A percentile compares a stretch with the other conserved stretches of the same genome.
Evolutionary conservation across 495 filamentous ascomycete genomes (phyloP).

Genomic region (Corynascus novoguineensis): DNA sequence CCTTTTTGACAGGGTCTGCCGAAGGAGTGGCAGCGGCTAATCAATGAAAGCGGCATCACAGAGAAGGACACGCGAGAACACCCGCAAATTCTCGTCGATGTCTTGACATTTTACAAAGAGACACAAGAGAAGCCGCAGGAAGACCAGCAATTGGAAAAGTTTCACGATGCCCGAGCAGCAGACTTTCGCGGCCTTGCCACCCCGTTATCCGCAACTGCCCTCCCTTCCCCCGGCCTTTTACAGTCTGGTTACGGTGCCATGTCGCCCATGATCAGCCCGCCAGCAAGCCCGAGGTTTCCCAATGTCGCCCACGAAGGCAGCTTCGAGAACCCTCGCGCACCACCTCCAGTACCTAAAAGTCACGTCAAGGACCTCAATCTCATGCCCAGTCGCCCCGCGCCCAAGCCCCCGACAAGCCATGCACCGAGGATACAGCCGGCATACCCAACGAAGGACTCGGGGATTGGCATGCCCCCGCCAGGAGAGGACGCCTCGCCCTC

Average conservation of each 20-base stretch:
- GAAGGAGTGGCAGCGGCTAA: conserved; percentile 93
- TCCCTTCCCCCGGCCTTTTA: conserved; percentile 43
- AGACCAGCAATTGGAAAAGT: conserved; percentile 92
- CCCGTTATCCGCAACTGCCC: conserved; percentile 37
- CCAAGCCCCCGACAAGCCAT: conserved; percentile 54
- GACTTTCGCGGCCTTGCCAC: conserved; percentile 47
- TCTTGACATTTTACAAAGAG: conserved; percentile 94
- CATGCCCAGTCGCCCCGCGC: conserved; percentile 60
- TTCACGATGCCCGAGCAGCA: conserved; percentile 70
- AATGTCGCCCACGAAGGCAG: conserved; percentile 78
- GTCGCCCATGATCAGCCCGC: conserved; percentile 69
- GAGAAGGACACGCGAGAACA: conserved; percentile 94
- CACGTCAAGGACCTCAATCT: conserved; percentile 48
- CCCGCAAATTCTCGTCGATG: conserved; percentile 87
- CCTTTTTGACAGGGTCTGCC: conserved; percentile 66
- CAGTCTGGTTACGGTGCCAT: conserved; percentile 48
- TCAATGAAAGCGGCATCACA: conserved; percentile 93
- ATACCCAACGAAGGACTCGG: conserved; percentile 48
- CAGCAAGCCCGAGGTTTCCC: conserved; percentile 87
- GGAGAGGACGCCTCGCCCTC: conserved; percentile 46
- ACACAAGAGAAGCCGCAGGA: conserved; percentile 72
- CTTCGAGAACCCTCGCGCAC: conserved; percentile 93
- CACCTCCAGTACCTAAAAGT: conserved; percentile 76
- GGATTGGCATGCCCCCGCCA: conserved; percentile 49
- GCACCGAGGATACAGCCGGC: conserved; percentile 42